Conservation (phyloP, 2,329 filamentous ascomycete species). For the Ceratocystis cacaofunesta region DNA sequence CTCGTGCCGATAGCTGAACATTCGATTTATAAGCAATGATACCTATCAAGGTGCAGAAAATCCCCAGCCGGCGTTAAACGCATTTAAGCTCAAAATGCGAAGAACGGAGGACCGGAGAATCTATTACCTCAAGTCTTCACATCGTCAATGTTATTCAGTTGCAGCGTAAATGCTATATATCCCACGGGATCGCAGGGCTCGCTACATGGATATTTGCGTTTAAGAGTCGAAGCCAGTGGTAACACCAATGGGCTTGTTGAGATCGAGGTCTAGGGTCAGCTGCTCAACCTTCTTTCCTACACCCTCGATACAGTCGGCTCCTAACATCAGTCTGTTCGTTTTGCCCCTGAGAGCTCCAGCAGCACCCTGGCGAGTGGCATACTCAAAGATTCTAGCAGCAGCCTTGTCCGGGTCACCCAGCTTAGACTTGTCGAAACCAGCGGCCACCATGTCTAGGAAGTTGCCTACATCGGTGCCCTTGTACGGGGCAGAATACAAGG, state of each 20-base stretch:
- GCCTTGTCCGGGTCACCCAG: slow-evolving; percentile 28
- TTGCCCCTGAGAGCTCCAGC: slow-evolving; percentile 21
- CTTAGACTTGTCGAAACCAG: slow-evolving; percentile 24
- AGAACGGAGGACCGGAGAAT: no score
- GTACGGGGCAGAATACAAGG: slow-evolving; percentile 21
- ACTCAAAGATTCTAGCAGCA: slow-evolving; percentile 27
- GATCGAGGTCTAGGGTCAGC: slow-evolving; percentile 9
- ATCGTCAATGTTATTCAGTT: no score
- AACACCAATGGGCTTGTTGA: not conserved
- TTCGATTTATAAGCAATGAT: no score
- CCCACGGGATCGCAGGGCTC: no score
- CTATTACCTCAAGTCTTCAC: no score
- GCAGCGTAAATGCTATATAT: no score
- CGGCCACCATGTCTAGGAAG: slow-evolving; percentile 21
- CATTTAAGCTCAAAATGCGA: no score
- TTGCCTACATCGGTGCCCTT: slow-evolving; percentile 21
- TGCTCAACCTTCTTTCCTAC: slow-evolving; percentile 22
- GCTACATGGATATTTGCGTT: no score
- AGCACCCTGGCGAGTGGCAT: slow-evolving; percentile 23
- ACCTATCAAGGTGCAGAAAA: no score
- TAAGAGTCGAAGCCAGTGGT: not conserved
- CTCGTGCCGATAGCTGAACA: no score
- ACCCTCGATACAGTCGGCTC: slow-evolving; percentile 24
- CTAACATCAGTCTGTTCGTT: slow-evolving; percentile 24
- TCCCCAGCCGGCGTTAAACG: no score